A percentile compares a stretch with the other conserved stretches of the same genome.
Evolutionary conservation across 495 filamentous ascomycete species (phyloP).

Genomic region (Aspergillus heteromorphus): DNA sequence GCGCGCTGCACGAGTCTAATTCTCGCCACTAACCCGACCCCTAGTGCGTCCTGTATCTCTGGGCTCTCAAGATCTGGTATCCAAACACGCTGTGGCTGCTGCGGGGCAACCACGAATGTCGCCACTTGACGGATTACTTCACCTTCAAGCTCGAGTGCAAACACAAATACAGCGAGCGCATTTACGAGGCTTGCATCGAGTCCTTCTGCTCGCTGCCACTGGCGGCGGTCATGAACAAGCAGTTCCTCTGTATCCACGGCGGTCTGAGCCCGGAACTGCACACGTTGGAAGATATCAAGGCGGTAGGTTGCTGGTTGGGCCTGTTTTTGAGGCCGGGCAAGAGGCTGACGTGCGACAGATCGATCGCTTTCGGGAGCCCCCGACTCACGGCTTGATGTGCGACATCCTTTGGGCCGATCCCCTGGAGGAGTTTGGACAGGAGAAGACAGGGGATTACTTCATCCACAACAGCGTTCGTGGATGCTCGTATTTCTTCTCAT

Average conservation of each 20-base stretch:
- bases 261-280: constrained; percentile 93
- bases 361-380: constrained; percentile 94
- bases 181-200: constrained; percentile 98
- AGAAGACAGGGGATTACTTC: constrained; percentile 96
- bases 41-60: constrained; percentile 91
- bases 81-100: constrained; percentile 95
- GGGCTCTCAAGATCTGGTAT: constrained; percentile 99
- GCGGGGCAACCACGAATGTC: constrained; percentile 96
- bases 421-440: constrained; percentile 97
- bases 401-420: constrained; percentile 99
- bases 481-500: constrained; percentile 99
- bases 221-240: constrained; percentile 99
- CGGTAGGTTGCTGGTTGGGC: constrained; percentile 47
- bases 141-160: constrained; percentile 99
- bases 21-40: neutral
- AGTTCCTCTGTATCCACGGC: constrained; percentile 97
- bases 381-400: constrained; percentile 97
- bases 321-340: neutral
- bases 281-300: constrained; percentile 88
- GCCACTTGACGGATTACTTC: constrained; percentile 98
- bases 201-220: constrained; percentile 93
- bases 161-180: constrained; percentile 94
- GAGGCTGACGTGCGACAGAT: constrained; percentile 51
- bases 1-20: constrained; percentile 12
- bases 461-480: constrained; percentile 97